Evolutionary conservation across 768 basidiomycete species (phyloP), one percentile per base, ranked within the genome.

Genomic region (Russula emetica): DNA sequence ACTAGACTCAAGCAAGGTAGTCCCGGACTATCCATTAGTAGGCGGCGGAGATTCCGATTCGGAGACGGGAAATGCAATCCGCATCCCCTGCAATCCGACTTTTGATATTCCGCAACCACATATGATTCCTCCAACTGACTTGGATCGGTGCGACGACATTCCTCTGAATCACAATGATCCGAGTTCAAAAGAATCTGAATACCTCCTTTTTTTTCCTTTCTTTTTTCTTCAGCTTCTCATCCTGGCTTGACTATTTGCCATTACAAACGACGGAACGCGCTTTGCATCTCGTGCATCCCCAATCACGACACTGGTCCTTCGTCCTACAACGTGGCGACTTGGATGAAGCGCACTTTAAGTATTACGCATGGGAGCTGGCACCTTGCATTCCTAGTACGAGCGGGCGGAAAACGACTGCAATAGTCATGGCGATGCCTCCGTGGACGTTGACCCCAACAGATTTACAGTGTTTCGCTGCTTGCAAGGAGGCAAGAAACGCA

Each of bases 371-470:
- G 67, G 60, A 59, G 49, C 42, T 51, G 47, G 53, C 58, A 26
- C 24, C 54, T 42, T 28, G 7, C 32, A 18, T 56, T 18, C 36
- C 40, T 22, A 56, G 44, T 40, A 51, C 49, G 45, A 42, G 64
- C 20, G 54, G 52, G 30, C 56, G 49, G 14, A 51, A 68, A 49
- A 51, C 63, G 11, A 49, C 64, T 24, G 44, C 49, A 8, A 45
- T 68, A 58, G 61, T 68, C 26, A 56, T 67, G 56, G 60, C 59
- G 22, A 59, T 67, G 59, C 67, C 67, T 30, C 67, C 66, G 7
- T 68, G 67, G 67, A n/a, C 59, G 49, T 44, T 65, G 40, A 65
- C 64, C 6, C 59, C 59, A 14, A 52, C 40, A 22, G 64, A 65
- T 50, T 38, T 65, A 24, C 38, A 65, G 20, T 65, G 64, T 40